Evolutionary conservation across 1,284 basidiomycete genomes (phyloP).

Genomic region (Anthracocystis setariae): DNA sequence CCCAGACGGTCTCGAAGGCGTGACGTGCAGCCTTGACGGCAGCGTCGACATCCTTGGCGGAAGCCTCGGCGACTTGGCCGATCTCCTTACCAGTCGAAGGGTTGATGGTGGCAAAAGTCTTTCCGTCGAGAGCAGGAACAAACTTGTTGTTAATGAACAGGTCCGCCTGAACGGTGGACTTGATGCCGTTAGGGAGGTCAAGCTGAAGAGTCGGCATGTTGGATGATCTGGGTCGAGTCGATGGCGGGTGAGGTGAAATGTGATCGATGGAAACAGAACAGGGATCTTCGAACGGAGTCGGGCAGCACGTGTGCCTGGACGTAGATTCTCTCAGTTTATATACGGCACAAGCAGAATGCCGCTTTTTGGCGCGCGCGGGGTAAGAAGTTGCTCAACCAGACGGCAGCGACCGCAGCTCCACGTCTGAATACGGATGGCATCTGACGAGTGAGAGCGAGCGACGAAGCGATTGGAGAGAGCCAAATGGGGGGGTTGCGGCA

Average conservation of each 20-base stretch:
- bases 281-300: not conserved
- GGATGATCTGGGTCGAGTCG: not conserved
- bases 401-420: not conserved
- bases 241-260: not conserved
- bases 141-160: constrained; percentile 66
- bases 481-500: constrained; percentile 13
- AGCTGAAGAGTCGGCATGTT: constrained; percentile 60
- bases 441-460: constrained; percentile 1
- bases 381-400: not conserved
- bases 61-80: constrained; percentile 61
- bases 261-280: not conserved
- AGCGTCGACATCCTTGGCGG: constrained; percentile 62
- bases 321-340: not conserved
- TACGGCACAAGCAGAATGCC: not conserved
- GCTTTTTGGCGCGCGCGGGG: not conserved
- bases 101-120: constrained; percentile 63
- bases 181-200: constrained; percentile 63
- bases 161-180: constrained; percentile 55
- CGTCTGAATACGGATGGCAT: not conserved
- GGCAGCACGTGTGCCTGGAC: no score
- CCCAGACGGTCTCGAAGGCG: constrained; percentile 59
- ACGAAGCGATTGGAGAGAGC: no score
- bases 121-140: constrained; percentile 57
- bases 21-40: constrained; percentile 62
- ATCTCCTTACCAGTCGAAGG: constrained; percentile 63